Conservation (phyloP, 371 early-diverging fungal genomes). For the Rhizomucor pusillus region DNA sequence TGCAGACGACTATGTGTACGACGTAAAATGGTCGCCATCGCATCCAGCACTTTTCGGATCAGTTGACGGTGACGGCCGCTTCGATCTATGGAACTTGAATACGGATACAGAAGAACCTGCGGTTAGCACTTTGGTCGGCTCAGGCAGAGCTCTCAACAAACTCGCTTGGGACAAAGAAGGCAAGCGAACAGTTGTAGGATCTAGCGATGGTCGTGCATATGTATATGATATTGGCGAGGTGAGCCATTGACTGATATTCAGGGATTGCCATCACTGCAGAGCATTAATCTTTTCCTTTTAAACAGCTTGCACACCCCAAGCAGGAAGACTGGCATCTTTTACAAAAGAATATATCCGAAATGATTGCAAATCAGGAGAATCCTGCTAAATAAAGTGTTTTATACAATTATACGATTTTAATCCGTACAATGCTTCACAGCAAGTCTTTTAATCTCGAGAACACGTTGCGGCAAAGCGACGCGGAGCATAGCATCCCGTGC, state of each 20-base stretch:
- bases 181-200: conserved; percentile 77
- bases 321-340: conserved; percentile 70
- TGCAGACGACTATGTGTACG: conserved; percentile 93
- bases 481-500: conserved; percentile 49
- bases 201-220: conserved; percentile 84
- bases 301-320: conserved; percentile 56
- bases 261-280: neutral
- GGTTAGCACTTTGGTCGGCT: conserved; percentile 64
- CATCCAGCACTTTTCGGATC: conserved; percentile 93
- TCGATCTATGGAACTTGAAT: conserved; percentile 92
- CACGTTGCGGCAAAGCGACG: conserved; percentile 28
- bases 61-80: conserved; percentile 87
- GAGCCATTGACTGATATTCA: conserved; percentile 7
- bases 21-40: conserved; percentile 93
- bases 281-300: neutral
- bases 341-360: conserved; percentile 65
- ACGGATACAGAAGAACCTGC: conserved; percentile 81
- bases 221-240: conserved; percentile 92
- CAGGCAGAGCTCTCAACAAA: conserved; percentile 86
- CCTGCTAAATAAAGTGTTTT: conserved; percentile 14
- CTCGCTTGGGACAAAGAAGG: conserved; percentile 92
- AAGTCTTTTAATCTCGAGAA: conserved; percentile 10
- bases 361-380: conserved; percentile 58
- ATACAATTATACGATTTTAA: neutral
- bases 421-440: neutral